phyloP scores from a whole-genome alignment of 139 green algal species.

The Auxenochlorella pyrenoidosa region DNA sequence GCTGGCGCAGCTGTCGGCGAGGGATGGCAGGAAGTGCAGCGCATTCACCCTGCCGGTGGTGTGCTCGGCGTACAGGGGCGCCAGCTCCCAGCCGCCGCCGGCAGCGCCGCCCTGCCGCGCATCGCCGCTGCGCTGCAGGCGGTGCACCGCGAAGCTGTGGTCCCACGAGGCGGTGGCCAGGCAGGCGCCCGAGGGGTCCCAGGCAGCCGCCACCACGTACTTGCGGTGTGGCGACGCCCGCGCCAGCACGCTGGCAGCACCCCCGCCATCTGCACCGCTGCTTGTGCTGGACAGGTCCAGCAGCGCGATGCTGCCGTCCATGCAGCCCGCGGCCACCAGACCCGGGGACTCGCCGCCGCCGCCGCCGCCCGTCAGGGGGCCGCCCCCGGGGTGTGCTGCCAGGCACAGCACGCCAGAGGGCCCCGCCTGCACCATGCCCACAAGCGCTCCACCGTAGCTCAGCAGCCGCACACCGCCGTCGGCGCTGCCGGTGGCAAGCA shows the following conservation, averaged over 20 bases:
- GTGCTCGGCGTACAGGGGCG: not conserved
- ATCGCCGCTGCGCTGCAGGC: not conserved
- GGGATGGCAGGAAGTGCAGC: constrained; percentile 32
- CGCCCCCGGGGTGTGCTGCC: constrained; percentile 8
- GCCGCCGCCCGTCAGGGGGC: too few species aligned
- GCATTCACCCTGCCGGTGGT: constrained; percentile 48
- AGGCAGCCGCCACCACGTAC: constrained; percentile 42
- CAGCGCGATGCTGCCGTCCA: constrained; percentile 65
- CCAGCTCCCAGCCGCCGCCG: not conserved
- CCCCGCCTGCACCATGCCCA: constrained; percentile 12
- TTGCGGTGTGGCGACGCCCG: constrained; percentile 38
- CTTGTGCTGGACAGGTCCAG: constrained; percentile 13
- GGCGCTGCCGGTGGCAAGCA: not conserved
- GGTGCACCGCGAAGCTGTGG: constrained; percentile 41
- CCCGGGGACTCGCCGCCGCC: not conserved
- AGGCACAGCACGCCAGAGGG: constrained; percentile 56
- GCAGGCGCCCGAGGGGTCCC: not conserved
- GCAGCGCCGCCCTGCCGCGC: not conserved
- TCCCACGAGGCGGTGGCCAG: constrained; percentile 57
- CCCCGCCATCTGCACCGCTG: too few species aligned
- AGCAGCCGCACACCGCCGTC: constrained; percentile 8
- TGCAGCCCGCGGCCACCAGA: constrained; percentile 51
- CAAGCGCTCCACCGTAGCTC: constrained; percentile 4
- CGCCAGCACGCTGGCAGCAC: not conserved
- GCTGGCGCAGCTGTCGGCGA: not conserved